A percentile compares a stretch with the other conserved stretches of the same genome.
Conservation (phyloP, 208 protist species). For the Trypanosoma caninum region DNA sequence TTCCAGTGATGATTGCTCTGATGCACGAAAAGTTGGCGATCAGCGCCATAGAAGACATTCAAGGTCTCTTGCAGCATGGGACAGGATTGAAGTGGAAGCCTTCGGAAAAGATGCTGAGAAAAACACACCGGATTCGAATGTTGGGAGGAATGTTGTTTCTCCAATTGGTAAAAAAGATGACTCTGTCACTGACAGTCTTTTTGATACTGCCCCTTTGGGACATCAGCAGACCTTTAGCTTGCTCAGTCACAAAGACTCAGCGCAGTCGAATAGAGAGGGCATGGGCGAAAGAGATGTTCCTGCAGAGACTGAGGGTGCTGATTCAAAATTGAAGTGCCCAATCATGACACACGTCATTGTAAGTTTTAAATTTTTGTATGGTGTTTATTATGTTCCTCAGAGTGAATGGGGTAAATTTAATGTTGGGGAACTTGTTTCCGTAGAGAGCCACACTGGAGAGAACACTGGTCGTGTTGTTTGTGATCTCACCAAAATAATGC, state of each 20-base stretch:
- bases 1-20: background rate
- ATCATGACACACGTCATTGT: slow-evolving; percentile 48
- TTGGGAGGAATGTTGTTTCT: background rate
- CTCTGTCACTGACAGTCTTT: background rate
- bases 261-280: background rate
- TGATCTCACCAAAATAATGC: slow-evolving; percentile 41
- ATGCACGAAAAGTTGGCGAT: background rate
- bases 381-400: slow-evolving; percentile 53
- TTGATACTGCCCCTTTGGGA: slow-evolving; percentile 27
- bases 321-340: background rate
- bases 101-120: background rate
- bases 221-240: slow-evolving; percentile 29
- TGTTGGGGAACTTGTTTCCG: slow-evolving; percentile 65
- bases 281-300: background rate
- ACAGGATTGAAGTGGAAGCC: slow-evolving; percentile 19
- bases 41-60: slow-evolving; percentile 5
- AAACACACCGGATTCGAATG: background rate
- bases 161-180: slow-evolving; percentile 18
- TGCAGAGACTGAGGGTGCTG: background rate
- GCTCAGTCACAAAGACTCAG: slow-evolving; percentile 15
- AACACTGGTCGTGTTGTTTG: slow-evolving; percentile 50
- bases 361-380: slow-evolving; percentile 52
- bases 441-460: slow-evolving; percentile 47
- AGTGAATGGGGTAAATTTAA: slow-evolving; percentile 28
- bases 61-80: slow-evolving; percentile 25